Percentiles rank a stretch among this genome's conserved stretches.
phyloP scores from a whole-genome alignment of 208 protist species.

The Leishmania turanica region DNA sequence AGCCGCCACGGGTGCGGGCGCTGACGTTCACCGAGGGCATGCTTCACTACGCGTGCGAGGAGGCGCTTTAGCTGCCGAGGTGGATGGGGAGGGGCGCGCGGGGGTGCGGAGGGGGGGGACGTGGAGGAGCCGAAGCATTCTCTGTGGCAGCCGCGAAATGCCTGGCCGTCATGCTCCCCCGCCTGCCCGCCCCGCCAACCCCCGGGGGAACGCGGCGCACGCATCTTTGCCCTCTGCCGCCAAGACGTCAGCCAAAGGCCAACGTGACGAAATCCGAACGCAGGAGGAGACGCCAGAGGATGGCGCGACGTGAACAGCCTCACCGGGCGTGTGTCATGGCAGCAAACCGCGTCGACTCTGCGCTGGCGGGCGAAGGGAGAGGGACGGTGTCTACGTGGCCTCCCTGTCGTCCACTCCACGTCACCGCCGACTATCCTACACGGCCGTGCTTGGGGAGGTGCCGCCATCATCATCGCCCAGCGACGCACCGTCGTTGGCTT shows the following conservation, averaged over 20 bases:
- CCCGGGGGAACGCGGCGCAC: neutral
- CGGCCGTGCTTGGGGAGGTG: neutral
- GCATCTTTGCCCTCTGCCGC: neutral
- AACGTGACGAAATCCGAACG: neutral
- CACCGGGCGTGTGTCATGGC: neutral
- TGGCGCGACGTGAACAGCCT: neutral
- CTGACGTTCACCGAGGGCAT: neutral
- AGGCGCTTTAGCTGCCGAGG: neutral
- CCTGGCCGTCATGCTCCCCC: neutral
- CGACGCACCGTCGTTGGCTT: neutral
- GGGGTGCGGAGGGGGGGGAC: neutral
- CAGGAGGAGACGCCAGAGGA: neutral
- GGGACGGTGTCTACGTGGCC: neutral
- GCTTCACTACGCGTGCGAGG: conserved; percentile 19
- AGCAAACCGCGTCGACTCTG: neutral
- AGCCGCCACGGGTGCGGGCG: conserved; percentile 5
- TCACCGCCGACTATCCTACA: neutral
- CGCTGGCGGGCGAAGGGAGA: neutral
- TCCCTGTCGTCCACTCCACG: neutral
- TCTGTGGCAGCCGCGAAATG: neutral
- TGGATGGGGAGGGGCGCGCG: neutral
- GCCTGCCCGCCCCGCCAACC: neutral
- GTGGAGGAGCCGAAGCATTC: neutral
- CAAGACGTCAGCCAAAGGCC: neutral
- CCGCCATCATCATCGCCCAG: neutral